Base-by-base conservation (phyloP, 2,329 filamentous ascomycete genomes). In the Aspergillus pseudoglaucus region DNA sequence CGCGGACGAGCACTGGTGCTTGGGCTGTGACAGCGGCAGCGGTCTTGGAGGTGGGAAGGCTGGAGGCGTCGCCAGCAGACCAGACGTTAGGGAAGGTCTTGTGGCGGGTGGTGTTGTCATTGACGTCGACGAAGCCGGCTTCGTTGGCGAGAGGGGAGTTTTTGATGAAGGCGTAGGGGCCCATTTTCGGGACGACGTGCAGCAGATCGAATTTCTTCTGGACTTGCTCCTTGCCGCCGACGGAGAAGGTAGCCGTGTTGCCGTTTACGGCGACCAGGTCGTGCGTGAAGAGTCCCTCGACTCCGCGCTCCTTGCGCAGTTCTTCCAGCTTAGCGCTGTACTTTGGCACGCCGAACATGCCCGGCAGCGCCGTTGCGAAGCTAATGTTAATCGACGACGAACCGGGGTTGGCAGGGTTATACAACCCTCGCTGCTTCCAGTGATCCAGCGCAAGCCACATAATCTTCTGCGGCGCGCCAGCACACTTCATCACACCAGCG, bases 371-470 rank as follows among this genome's bases (percentile, higher is more conserved):
- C 0, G 79, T 81, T 4, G 79, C 78, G 50, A 80, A 82, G 53
- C 62, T 72, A 50, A 82, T 76, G 18, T 75, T 68, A 56, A 82
- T 74, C 2, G 70, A 57, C 0, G 76, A 79, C 5, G 44, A 22
- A 22, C 22, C 42, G 1, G 68, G 56, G 45, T 70, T 66, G 46
- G 52, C 50, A 1, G 72, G 57, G 46, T 74, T 60, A 62, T 81
- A 82, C 3, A 79, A 59, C 2, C 78, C 79, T 0, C 69, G 68
- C 25, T 67, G 65, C 63, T 76, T 79, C 80, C 80, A 83, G 62
- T 79, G 64, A 57, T 82, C 78, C 38, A 81, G 64, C 1, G 80
- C 80, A 14, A 83, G 72, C 80, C 80, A 83, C 77, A 83, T 77
- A 57, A 75, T 68, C 65, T 83, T 83, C 53, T 83, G 80, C 9